These are phyloP conservation scores for Boechera retrofracta DNA, from an alignment of 345 rosid species.

Conservation along the genomic window DNA sequence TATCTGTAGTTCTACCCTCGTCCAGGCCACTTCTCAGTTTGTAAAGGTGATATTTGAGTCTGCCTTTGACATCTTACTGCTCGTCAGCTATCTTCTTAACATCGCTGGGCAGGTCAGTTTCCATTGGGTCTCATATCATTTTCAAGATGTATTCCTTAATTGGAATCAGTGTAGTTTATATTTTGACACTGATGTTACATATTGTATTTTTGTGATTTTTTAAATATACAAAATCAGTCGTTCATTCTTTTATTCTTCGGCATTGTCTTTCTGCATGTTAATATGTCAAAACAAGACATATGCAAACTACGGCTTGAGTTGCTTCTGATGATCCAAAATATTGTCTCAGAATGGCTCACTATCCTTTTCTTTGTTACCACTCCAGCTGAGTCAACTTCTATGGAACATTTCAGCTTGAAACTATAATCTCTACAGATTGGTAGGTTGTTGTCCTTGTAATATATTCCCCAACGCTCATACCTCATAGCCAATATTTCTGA, in stretches of 20 bases:
- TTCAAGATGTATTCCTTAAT: constrained; percentile 11
- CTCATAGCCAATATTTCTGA: constrained; percentile 25
- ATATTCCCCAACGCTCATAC: constrained; percentile 18
- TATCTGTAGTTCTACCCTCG: constrained; percentile 55
- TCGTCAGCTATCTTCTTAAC: constrained; percentile 73
- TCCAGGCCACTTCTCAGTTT: constrained; percentile 84
- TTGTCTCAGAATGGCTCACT: constrained; percentile 82
- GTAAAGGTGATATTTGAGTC: constrained; percentile 89
- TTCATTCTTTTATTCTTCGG: constrained; percentile 3
- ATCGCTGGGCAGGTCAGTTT: constrained; percentile 78
- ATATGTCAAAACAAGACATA: constrained; percentile 69
- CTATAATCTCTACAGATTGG: constrained; percentile 92
- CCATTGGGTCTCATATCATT: constrained; percentile 20
- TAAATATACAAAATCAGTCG: constrained; percentile 1
- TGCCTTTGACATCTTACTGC: constrained; percentile 74
- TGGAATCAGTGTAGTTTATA: constrained; percentile 6
- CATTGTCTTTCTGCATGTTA: constrained; percentile 55
- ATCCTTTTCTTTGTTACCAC: constrained; percentile 70
- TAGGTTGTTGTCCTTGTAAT: constrained; percentile 47
- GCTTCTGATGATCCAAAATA: constrained; percentile 88
- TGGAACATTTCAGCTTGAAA: constrained; percentile 88
- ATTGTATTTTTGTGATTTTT: constrained; percentile 5
- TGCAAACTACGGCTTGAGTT: constrained; percentile 78
- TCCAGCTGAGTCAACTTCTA: constrained; percentile 72
- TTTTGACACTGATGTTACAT: constrained; percentile 2